These are phyloP conservation scores for Nymphaea colorata DNA, from an alignment of 164 flowering plant genomes.

Conservation along the genomic window DNA sequence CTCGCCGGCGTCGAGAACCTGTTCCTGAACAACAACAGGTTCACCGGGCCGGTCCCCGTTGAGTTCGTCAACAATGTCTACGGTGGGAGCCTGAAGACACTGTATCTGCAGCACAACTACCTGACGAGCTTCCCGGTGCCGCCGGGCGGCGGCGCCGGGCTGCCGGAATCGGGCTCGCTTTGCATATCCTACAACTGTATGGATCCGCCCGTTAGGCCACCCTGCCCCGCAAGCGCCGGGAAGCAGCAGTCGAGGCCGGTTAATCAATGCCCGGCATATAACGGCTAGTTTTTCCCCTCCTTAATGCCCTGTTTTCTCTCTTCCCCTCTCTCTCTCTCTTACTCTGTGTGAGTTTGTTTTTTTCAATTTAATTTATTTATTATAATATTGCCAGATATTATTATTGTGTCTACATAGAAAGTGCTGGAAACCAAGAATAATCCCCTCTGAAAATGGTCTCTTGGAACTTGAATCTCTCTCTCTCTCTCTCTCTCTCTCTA, in stretches of 20 bases:
- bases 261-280: constrained; percentile 35
- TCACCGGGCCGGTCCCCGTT: constrained; percentile 44
- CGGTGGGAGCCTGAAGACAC: constrained; percentile 28
- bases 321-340: too few relatives aligned
- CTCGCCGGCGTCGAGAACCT: constrained; percentile 40
- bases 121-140: constrained; percentile 31
- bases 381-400: too few relatives aligned
- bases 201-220: constrained; percentile 34
- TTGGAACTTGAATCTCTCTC: too few relatives aligned
- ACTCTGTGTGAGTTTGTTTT: too few relatives aligned
- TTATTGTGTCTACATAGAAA: too few relatives aligned
- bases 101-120: constrained; percentile 65
- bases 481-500: too few relatives aligned
- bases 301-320: too few relatives aligned
- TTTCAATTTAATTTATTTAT: too few relatives aligned
- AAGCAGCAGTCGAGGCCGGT: constrained; percentile 34
- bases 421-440: too few relatives aligned
- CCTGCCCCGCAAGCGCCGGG: constrained; percentile 57
- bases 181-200: constrained; percentile 69
- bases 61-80: constrained; percentile 29
- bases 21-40: constrained; percentile 54
- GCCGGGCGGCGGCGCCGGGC: constrained; percentile 11
- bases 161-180: constrained; percentile 39
- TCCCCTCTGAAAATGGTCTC: too few relatives aligned
- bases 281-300: neutral